Base-by-base conservation (phyloP, 2,329 filamentous ascomycete genomes). In the Myrmaecium sp. region DNA sequence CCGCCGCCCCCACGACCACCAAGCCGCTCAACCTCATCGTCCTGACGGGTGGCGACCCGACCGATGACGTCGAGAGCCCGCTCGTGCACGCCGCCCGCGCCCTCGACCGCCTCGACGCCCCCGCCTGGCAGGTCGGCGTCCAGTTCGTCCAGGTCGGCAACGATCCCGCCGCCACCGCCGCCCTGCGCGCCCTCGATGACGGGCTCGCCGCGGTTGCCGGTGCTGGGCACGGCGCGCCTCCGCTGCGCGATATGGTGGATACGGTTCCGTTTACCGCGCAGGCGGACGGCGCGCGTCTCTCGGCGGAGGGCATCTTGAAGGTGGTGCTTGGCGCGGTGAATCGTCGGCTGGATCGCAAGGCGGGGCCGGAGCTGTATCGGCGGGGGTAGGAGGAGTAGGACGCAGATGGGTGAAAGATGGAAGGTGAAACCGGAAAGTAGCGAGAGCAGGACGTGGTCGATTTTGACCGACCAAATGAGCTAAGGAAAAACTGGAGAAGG, bases 91-190 rank as follows among this genome's bases (percentile, higher is more conserved):
- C 68, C 1, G 86, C 83, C 0, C 64, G 63, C 48, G 72, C 69
- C 42, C 66, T 95, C 17, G 76, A 89, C 42, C 52, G 52, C 27
- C 48, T 77, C 5, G 63, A 73, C 6, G 82, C 82, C 0, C 70
- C 75, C 4, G 64, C 73, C 1, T 78, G 78, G 60, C 89, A 95
- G 55, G 60, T 94, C 6, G 86, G 86, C 17, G 70, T 95, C 30
- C 86, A 95, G 49, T 95, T 95, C 58, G 92, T 95, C 60, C 86
- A 94, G 53, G 78, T 95, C 23, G 86, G 89, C 30, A 63, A 67
- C 26, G 80, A 92, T 38, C 44, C 54, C 1, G 57, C 51, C 1
- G 86, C 84, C 0, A 60, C 62, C 2, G 52, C 61, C 36, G 70
- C 75, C 29, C 58, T 95, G 20, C 57, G 66, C 38, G 62, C 73